Percentiles rank a stretch among this genome's conserved stretches.
phyloP scores from a whole-genome alignment of 495 filamentous ascomycete genomes.

The Neurospora intermedia region DNA sequence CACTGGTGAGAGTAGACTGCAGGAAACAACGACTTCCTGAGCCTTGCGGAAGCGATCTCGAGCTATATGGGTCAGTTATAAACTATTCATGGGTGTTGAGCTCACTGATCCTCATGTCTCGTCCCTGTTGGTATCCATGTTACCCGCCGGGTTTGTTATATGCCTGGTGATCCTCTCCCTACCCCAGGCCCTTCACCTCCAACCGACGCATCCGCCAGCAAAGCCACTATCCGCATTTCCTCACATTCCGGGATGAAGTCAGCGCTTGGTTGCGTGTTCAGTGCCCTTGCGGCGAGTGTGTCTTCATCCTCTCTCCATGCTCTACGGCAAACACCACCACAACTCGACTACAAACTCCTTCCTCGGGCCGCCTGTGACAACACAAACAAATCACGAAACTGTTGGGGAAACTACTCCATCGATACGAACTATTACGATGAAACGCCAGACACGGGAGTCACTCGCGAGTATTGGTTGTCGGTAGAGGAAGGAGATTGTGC shows the following conservation, averaged over 20 bases:
- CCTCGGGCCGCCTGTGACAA: constrained; percentile 2
- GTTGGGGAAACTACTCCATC: constrained; percentile 14
- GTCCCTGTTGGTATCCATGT: neutral
- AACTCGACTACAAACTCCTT: neutral
- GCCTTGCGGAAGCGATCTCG: neutral
- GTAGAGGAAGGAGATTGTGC: constrained; percentile 14
- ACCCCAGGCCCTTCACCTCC: neutral
- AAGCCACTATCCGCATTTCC: neutral
- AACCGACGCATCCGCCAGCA: neutral
- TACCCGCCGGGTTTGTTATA: neutral
- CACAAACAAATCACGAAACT: constrained; percentile 9
- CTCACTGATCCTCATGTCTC: neutral
- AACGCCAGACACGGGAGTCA: constrained; percentile 1
- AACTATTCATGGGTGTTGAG: neutral
- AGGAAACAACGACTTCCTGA: neutral
- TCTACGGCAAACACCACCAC: neutral
- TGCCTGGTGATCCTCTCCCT: neutral
- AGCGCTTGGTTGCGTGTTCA: neutral
- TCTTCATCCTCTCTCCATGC: neutral
- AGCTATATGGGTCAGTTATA: neutral
- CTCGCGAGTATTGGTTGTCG: constrained; percentile 17
- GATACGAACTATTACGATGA: constrained; percentile 18
- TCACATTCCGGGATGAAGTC: neutral
- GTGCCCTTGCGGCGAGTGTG: neutral
- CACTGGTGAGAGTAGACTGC: neutral